These are phyloP conservation scores for Xylaria sp. DNA, from an alignment of 2,329 filamentous ascomycete species.

Conservation along the genomic window DNA sequence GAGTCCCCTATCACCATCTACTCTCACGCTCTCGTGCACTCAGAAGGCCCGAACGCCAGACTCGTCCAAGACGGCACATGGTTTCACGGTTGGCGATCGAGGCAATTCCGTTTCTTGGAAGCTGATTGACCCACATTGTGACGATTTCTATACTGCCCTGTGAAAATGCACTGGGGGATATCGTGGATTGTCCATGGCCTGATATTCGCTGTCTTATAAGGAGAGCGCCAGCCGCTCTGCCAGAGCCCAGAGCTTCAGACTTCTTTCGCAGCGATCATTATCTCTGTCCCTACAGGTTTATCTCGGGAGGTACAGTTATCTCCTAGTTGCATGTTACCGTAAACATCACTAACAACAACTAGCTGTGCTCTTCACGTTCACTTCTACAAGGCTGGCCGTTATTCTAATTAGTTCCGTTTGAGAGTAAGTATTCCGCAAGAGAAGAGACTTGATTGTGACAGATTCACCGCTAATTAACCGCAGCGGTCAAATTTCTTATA, in stretches of 20 bases:
- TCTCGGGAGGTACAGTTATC: slow-evolving; percentile 17
- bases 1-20: not conserved
- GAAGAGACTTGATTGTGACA: not conserved
- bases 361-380: slow-evolving; percentile 40
- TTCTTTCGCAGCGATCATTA: not conserved
- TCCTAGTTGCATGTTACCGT: not conserved
- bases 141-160: slow-evolving; percentile 4
- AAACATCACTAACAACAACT: slow-evolving; percentile 16
- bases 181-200: not conserved
- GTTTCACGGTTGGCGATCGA: slow-evolving; percentile 22
- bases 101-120: slow-evolving; percentile 8
- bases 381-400: slow-evolving; percentile 20
- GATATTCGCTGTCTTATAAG: slow-evolving; percentile 6
- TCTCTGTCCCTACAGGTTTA: not conserved
- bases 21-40: not conserved
- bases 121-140: not conserved
- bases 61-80: not conserved
- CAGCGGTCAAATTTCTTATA: slow-evolving; percentile 12
- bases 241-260: not conserved
- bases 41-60: not conserved
- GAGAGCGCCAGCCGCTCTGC: not conserved
- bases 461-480: not conserved
- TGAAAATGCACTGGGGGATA: not conserved
- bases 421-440: slow-evolving; percentile 29
- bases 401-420: slow-evolving; percentile 30